Evolutionary conservation across 257 asterid species (phyloP).

Genomic region (Solanum lycopersicoides): DNA sequence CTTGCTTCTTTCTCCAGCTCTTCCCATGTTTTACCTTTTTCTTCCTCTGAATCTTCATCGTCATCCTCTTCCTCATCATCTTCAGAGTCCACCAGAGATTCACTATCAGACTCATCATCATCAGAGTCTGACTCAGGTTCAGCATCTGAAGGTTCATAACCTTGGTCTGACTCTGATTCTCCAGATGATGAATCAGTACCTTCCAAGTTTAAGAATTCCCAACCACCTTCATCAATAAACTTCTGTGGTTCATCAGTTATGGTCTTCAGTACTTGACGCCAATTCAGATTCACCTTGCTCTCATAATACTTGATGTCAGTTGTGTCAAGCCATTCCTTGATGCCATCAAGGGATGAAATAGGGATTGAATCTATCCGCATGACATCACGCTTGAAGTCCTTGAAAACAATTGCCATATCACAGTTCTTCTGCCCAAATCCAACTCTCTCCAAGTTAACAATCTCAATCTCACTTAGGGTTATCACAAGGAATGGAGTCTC

Average conservation of each 20-base stretch:
- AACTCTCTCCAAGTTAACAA: constrained; percentile 16
- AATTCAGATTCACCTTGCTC: constrained; percentile 20
- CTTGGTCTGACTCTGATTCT: constrained; percentile 15
- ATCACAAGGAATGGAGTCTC: constrained; percentile 18
- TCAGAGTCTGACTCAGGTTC: constrained; percentile 31
- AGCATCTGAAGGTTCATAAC: constrained; percentile 14
- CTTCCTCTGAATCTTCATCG: constrained; percentile 10
- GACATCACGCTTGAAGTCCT: constrained; percentile 20
- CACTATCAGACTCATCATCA: constrained; percentile 17
- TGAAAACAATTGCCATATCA: constrained; percentile 22
- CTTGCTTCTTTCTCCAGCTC: constrained; percentile 19
- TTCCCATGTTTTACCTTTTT: constrained; percentile 20
- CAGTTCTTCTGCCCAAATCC: constrained; percentile 22
- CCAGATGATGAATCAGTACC: constrained; percentile 16
- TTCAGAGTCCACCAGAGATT: constrained; percentile 15
- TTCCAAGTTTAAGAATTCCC: constrained; percentile 20
- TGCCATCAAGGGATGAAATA: constrained; percentile 10
- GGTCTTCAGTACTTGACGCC: constrained; percentile 16
- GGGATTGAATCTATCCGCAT: constrained; percentile 20
- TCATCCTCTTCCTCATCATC: constrained; percentile 12
- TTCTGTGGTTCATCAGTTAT: constrained; percentile 15
- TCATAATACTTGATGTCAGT: constrained; percentile 21
- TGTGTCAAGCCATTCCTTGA: constrained; percentile 24
- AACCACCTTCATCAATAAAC: constrained; percentile 21
- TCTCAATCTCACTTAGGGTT: constrained; percentile 18